phyloP scores from a whole-genome alignment of 2,329 filamentous ascomycete genomes.

The Penicillium italicum region DNA sequence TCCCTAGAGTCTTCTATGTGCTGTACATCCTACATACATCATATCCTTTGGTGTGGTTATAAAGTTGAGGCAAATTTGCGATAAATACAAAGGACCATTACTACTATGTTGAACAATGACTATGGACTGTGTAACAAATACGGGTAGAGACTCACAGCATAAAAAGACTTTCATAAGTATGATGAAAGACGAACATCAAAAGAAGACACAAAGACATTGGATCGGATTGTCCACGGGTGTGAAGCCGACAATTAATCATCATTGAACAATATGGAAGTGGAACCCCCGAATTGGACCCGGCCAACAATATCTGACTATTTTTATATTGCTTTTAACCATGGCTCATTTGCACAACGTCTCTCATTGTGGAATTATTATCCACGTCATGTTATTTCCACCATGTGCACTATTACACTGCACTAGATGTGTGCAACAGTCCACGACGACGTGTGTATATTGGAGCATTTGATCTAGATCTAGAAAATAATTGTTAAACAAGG shows the following conservation, averaged over 20 bases:
- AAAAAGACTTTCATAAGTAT: neutral
- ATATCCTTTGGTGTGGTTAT: too few relatives aligned
- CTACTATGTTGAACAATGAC: neutral
- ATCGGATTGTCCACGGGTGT: neutral
- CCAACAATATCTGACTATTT: conserved; percentile 1
- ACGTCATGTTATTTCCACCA: neutral
- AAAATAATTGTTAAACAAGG: neutral
- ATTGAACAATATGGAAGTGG: conserved; percentile 3
- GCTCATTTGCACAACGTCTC: neutral
- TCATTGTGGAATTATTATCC: neutral
- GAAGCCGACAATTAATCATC: neutral
- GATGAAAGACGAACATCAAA: neutral
- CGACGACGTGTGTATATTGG: conserved; percentile 11
- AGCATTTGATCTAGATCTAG: neutral
- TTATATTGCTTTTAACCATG: neutral
- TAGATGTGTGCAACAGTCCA: conserved; percentile 1
- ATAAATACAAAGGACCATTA: neutral
- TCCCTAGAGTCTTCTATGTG: neutral
- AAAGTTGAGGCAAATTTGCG: neutral
- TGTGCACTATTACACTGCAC: neutral
- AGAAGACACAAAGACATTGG: neutral
- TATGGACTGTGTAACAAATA: neutral
- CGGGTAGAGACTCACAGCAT: neutral
- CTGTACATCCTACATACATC: neutral
- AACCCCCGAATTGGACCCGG: neutral